These are phyloP conservation scores for Phytophthora rubi DNA, from an alignment of 352 stramenopile genomes.

Conservation along the genomic window DNA sequence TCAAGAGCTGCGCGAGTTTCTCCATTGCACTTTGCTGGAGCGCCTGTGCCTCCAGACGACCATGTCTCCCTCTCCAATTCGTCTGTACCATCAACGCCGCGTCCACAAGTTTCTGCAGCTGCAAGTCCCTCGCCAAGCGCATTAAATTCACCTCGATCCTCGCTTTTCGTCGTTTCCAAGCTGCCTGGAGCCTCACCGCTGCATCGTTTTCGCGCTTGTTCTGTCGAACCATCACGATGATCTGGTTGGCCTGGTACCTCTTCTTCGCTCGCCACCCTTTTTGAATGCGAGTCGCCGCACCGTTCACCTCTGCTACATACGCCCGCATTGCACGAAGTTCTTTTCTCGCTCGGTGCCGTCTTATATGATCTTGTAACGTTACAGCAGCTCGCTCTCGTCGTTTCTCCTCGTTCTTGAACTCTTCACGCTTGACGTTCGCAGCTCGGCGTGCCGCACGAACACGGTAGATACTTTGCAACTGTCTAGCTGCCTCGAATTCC, in stretches of 20 bases:
- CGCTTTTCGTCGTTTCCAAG: slow-evolving; percentile 68
- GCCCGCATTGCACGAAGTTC: slow-evolving; percentile 40
- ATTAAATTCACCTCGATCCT: slow-evolving; percentile 45
- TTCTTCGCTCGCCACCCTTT: slow-evolving; percentile 60
- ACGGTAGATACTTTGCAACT: slow-evolving; percentile 67
- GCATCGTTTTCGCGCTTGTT: slow-evolving; percentile 50
- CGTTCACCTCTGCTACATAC: slow-evolving; percentile 35
- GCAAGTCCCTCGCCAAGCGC: slow-evolving; percentile 44
- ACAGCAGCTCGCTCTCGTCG: slow-evolving; percentile 52
- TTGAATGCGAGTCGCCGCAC: slow-evolving; percentile 54
- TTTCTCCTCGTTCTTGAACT: slow-evolving; percentile 33
- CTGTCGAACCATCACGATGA: slow-evolving; percentile 44
- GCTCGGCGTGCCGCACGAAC: slow-evolving; percentile 51
- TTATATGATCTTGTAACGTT: slow-evolving; percentile 49
- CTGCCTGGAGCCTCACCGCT: slow-evolving; percentile 56
- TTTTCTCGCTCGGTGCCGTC: slow-evolving; percentile 44
- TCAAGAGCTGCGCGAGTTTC: slow-evolving; percentile 48
- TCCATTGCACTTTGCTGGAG: slow-evolving; percentile 49
- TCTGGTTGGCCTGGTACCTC: slow-evolving; percentile 43
- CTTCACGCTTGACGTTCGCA: slow-evolving; percentile 44
- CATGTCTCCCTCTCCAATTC: slow-evolving; percentile 50
- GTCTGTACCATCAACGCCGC: slow-evolving; percentile 56
- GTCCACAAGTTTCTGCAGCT: slow-evolving; percentile 39
- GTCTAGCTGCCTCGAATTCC: slow-evolving; percentile 55
- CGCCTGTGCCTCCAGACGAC: slow-evolving; percentile 33